Base-by-base conservation (phyloP, 768 basidiomycete species). In the Mrakia hoshinonis region DNA sequence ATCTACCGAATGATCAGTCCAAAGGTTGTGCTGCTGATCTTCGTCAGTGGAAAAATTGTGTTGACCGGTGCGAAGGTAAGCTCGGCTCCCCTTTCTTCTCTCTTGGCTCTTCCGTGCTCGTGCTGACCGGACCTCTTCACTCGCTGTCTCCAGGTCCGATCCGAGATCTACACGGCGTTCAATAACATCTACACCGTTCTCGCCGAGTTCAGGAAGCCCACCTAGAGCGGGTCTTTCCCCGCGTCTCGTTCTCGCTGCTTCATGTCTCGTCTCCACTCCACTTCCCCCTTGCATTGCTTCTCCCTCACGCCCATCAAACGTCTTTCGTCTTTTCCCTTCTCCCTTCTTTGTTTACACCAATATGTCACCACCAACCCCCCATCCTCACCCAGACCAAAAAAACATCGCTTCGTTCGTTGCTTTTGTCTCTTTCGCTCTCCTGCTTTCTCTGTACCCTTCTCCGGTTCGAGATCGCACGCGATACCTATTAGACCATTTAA, bases 1-100 rank as follows among this genome's bases (percentile, higher is more conserved):
- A 98, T 99, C 79, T 98, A 99, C 78, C 90, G 95, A 76, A 98
- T 98, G 96, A 90, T 97, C 82, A 96, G 97, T 81, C 96, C 96
- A 9, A 99, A 99, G 82, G 96, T 99, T 74, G 96, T 99, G 49
- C 83, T 99, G 51, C 85, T 99, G 65, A 98, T 99, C 77, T 99
- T 99, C 82, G 96, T 98, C 15, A 97, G 94, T 31, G 96, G 96
- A 39, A 99, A 98, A 84, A 98, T 98, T 76, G 96, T 99, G 70
- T 82, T 99, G 79, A 98, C 96, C 34, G 96, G 96, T 79, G 96
- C 96, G 39, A 99, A 99, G 89, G 96, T 94, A 82, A 84, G 80
- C 76, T 76, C 73, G 76, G 82, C 60, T 58, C 72, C n/a, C 18
- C 12, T 18, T 64, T 12, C 11, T 11, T 26, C 18, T 39, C 18